phyloP scores from a whole-genome alignment of 208 protist species.

The Trypanosoma cruzi region DNA sequence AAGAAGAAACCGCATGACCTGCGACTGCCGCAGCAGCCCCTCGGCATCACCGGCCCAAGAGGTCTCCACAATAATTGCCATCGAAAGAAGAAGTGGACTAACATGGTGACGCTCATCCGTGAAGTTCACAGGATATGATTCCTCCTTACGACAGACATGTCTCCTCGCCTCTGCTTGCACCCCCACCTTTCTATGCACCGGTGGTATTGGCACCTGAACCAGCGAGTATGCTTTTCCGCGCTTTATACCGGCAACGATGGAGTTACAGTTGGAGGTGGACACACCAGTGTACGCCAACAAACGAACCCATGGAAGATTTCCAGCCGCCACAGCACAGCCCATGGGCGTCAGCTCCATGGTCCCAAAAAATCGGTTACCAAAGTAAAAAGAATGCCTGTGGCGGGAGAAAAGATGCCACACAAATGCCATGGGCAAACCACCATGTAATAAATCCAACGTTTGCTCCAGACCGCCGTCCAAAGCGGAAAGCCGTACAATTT shows the following conservation, averaged over 20 bases:
- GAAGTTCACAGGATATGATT: slow-evolving; percentile 17
- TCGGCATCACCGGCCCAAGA: slow-evolving; percentile 9
- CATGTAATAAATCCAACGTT: slow-evolving; percentile 2
- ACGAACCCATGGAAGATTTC: slow-evolving; percentile 69
- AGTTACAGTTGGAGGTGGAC: slow-evolving; percentile 50
- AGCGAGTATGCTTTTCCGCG: neutral
- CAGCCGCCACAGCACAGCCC: slow-evolving; percentile 57
- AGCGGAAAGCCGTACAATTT: slow-evolving; percentile 1
- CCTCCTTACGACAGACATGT: slow-evolving; percentile 10
- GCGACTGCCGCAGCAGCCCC: slow-evolving; percentile 29
- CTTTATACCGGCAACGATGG: slow-evolving; percentile 33
- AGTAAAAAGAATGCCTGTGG: slow-evolving; percentile 29
- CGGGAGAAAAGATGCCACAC: neutral
- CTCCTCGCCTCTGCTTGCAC: neutral
- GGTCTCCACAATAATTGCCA: slow-evolving; percentile 42
- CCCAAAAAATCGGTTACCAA: slow-evolving; percentile 40
- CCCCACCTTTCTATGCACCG: neutral
- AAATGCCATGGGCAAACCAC: neutral
- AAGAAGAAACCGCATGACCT: slow-evolving; percentile 64
- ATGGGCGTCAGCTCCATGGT: slow-evolving; percentile 58
- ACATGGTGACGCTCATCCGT: slow-evolving; percentile 37
- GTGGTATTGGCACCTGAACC: neutral
- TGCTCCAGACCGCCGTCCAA: slow-evolving; percentile 9
- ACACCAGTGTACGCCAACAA: slow-evolving; percentile 49
- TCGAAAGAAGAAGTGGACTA: slow-evolving; percentile 50